Base-by-base conservation (phyloP, 192 early-diverging fungal genomes). In the Umbelopsis sp. region DNA sequence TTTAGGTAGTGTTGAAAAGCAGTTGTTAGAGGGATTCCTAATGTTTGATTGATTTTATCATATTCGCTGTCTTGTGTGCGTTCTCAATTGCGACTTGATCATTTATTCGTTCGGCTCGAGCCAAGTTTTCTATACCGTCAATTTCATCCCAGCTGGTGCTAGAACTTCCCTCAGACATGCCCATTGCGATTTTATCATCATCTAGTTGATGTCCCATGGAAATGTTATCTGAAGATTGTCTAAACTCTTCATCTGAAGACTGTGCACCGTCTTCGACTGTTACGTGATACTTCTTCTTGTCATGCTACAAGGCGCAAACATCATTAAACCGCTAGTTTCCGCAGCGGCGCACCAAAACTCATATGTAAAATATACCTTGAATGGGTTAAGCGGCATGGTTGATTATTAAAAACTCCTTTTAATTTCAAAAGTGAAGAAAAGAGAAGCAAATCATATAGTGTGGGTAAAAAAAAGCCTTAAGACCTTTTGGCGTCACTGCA, bases 201-300 rank as follows among this genome's bases (percentile, higher is more conserved):
- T 62, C 56, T 26, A 62, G 31, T 20, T 32, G 56, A 34, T 62
- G 56, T 1, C 56, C 56, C 56, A 62, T 62, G 17, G 56, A 62
- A 34, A 62, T 34, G 8, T 62, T 62, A 32, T 62, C 56, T 29
- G 56, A 62, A 16, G 56, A 34, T 62, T 62, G 56, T 32, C 56
- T 62, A 32, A 62, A 62, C 31, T 62, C 56, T 62, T 62, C 56
- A n/a, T 62, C 56, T 34, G 56, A 62, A 12, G 56, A 62, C 0
- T 34, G 14, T 7, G 56, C 56, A 3, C 56, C 56, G 29, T 62
- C 56, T 62, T 62, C 56, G 2, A 62, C 56, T 11, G 56, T 62
- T 62, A 62, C 56, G 56, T 62, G 56, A 26, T 62, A 62, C 56
- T 62, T 62, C 20, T 62, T 62, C 56, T 62, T 62, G 20, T 62